Evolutionary conservation across 306 rosid genomes (phyloP), one percentile per base, ranked within the genome.

Genomic region (Cucurbita maxima): DNA sequence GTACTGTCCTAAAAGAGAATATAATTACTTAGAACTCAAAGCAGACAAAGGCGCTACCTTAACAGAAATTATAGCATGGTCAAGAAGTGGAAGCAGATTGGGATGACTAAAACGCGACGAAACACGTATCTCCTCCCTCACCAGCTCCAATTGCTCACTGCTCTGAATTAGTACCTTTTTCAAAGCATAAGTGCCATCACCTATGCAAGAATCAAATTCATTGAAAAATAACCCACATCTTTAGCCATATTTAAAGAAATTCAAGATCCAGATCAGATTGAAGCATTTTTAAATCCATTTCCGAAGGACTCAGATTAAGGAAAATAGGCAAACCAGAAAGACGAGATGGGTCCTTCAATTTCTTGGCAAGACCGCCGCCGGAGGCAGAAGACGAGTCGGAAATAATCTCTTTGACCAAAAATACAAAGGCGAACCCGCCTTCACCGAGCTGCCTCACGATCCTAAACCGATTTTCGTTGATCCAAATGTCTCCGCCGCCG

Each of bases 71-170:
- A 95, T 88, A 52, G 99, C 99, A 82, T 95, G 97, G 79, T 95
- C 97, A 77, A 95, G 96, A 79, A 95, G 99, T 5, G 99, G 99
- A 56, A 91, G 99, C 76, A 95, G 80, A 85, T 95, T 95, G 19
- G 91, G 96, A 78, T 95, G 99, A 81, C 78, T 84, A 80, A 95
- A 95, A 79, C 91, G 82, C 2, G 99, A 95, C 3, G 99, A 91
- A 59, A 95, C 93, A 19, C 88, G 99, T 76, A 95, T 95, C 86
- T 95, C 99, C 85, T 91, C 97, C 81, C 91, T 91, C 71, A 95
- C 99, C 85, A 91, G 76, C 81, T 86, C 96, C 81, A 95, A 79
- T 81, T 95, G 99, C 73, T 95, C 99, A 15, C 74, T 83, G 83
- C 77, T 91, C 92, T 91, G 96, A 83, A 95, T 95, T 58, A 95